These are phyloP conservation scores for Gloeopeniophorella convolvens DNA, from an alignment of 768 basidiomycete species.

Conservation along the genomic window DNA sequence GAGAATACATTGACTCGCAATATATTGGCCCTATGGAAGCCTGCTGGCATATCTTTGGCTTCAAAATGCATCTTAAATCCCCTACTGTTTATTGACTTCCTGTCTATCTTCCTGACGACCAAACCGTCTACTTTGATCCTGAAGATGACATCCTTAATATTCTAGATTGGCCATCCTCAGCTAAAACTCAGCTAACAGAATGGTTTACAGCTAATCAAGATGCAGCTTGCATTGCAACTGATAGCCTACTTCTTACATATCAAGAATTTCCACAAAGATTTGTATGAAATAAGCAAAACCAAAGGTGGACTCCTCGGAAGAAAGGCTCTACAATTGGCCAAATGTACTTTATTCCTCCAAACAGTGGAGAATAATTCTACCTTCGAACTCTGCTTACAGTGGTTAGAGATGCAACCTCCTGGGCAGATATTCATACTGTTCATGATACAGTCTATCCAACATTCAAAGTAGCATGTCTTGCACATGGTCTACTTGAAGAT, in stretches of 20 bases:
- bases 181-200: slow-evolving; percentile 32
- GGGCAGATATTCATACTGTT: slow-evolving; percentile 21
- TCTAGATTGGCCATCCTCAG: slow-evolving; percentile 4
- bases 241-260: slow-evolving; percentile 26
- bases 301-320: slow-evolving; percentile 28
- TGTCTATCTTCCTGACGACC: slow-evolving; percentile 37
- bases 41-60: slow-evolving; percentile 27
- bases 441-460: slow-evolving; percentile 25
- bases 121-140: slow-evolving; percentile 34
- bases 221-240: slow-evolving; percentile 13
- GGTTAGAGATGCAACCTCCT: slow-evolving; percentile 32
- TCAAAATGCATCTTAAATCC: slow-evolving; percentile 11
- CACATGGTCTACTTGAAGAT: slow-evolving; percentile 37
- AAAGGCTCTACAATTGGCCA: slow-evolving; percentile 33
- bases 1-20: slow-evolving; percentile 30
- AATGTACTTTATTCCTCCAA: slow-evolving; percentile 35
- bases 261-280: slow-evolving; percentile 35
- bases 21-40: slow-evolving; percentile 36
- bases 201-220: slow-evolving; percentile 24
- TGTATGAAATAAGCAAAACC: slow-evolving; percentile 22
- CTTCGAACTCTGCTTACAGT: slow-evolving; percentile 35
- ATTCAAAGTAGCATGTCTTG: slow-evolving; percentile 38
- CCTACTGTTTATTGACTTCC: slow-evolving; percentile 36
- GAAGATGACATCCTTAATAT: slow-evolving; percentile 23
- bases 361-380: slow-evolving; percentile 35